Percentiles rank a stretch among this genome's conserved stretches.
Evolutionary conservation across 1,139 yeast species (phyloP).

Genomic region (Keqinozyma sinolaborantium): DNA sequence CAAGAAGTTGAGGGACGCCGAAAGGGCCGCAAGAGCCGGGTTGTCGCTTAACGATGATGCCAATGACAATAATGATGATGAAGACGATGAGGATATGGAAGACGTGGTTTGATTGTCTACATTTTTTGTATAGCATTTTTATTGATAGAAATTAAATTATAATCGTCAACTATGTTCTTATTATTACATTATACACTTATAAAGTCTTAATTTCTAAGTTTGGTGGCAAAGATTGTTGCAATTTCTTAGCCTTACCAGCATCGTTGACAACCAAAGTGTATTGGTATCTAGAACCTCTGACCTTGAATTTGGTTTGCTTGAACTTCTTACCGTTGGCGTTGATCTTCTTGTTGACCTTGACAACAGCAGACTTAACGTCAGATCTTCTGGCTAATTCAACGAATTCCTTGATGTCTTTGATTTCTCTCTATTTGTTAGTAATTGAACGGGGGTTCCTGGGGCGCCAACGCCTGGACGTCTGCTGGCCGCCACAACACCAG

Average conservation of each 20-base stretch:
- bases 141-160: conserved; percentile 1
- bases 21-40: conserved; percentile 64
- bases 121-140: conserved; percentile 2
- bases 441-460: background rate
- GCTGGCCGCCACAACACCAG: too few species aligned
- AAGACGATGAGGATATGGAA: conserved; percentile 43
- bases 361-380: conserved; percentile 90
- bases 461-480: too few species aligned
- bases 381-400: conserved; percentile 97
- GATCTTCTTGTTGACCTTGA: conserved; percentile 85
- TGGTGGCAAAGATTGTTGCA: conserved; percentile 98
- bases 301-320: conserved; percentile 98
- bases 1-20: conserved; percentile 74
- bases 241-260: conserved; percentile 96
- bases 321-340: conserved; percentile 81
- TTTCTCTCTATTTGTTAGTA: conserved; percentile 53
- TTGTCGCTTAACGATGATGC: conserved; percentile 34
- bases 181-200: conserved; percentile 28
- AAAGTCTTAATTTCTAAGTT: conserved; percentile 74
- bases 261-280: conserved; percentile 97
- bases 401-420: conserved; percentile 96
- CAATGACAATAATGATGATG: conserved; percentile 45
- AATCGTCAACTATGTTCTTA: conserved; percentile 6
- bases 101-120: conserved; percentile 19
- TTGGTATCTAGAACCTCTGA: conserved; percentile 92